phyloP scores from a whole-genome alignment of 2,329 filamentous ascomycete genomes.

The Ophiostoma ulmi region DNA sequence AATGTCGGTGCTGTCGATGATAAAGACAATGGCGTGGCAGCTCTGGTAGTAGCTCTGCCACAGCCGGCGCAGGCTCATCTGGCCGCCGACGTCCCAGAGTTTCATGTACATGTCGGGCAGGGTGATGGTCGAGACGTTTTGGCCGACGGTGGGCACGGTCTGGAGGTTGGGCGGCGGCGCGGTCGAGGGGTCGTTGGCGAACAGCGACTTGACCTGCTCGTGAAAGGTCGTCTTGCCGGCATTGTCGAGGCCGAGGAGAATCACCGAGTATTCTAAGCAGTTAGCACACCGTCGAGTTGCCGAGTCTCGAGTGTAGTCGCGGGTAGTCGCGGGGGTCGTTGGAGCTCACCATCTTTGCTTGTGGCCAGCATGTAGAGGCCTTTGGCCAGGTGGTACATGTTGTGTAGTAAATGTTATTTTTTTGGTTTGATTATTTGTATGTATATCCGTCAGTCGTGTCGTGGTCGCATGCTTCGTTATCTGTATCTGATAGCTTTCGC shows the following conservation, averaged over 20 bases:
- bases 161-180: constrained; percentile 61
- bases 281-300: not conserved
- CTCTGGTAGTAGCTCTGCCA: constrained; percentile 95
- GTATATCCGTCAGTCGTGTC: not conserved
- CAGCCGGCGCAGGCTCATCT: constrained; percentile 78
- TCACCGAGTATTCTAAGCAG: constrained; percentile 80
- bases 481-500: not conserved
- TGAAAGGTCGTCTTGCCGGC: constrained; percentile 98
- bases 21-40: constrained; percentile 96
- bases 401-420: not conserved
- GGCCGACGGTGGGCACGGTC: constrained; percentile 93
- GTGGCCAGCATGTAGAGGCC: constrained; percentile 92
- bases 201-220: constrained; percentile 89
- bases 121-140: constrained; percentile 89
- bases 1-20: constrained; percentile 92
- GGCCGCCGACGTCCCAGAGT: constrained; percentile 96
- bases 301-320: not conserved
- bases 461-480: not conserved
- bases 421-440: not conserved
- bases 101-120: constrained; percentile 95
- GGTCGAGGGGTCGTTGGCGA: constrained; percentile 50
- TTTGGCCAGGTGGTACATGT: constrained; percentile 94
- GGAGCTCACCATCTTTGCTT: constrained; percentile 77
- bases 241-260: constrained; percentile 95
- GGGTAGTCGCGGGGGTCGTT: not conserved